Base-by-base conservation (phyloP, 805 yeast genomes). In the Saccharomycopsis capsularis region DNA sequence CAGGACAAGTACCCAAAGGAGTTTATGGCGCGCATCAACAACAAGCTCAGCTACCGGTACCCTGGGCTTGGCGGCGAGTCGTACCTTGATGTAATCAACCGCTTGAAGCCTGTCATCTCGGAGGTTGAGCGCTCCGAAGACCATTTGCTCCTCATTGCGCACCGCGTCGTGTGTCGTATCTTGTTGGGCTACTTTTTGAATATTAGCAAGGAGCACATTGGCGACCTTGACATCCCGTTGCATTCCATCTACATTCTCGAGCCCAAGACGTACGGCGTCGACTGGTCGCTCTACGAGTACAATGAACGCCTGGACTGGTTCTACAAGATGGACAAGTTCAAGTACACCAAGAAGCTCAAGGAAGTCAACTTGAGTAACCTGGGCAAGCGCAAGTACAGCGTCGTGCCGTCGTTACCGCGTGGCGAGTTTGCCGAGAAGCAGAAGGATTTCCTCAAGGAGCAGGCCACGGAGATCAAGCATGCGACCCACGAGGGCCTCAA, bases 61-160 rank as follows among this genome's bases (percentile, higher is more conserved):
- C 99, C 98, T 1, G 99, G 99, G 3, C 85, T 88, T 44, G 97
- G 98, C 5, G 99, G 99, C 16, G 99, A 91, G 65, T 85, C 95
- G 0, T 91, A 91, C 58, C 68, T 91, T 57, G 98, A 91, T 66
- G 99, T 93, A 11, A 83, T 93, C 60, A 87, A 89, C 56, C 73
- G 99, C 54, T 72, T 91, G 49, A 74, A 95, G 52, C 95, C 97
- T 1, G 78, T 91, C 18, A 91, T 91, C 54, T 88, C 88, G 11
- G 99, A 91, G 63, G 77, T 93, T 43, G 99, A 91, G 63, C 73
- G 99, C 55, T 86, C 95, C 40, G 83, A 86, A 7, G 95, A 88
- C 58, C 95, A 90, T 63, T 77, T 88, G 30, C 66, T 90, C 41
- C 75, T 91, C 21, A 76, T 91, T 0, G 81, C 95, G 1, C 99